A percentile compares a stretch with the other conserved stretches of the same genome.
Conservation (phyloP, 805 yeast species). For the Candida rishiriensis region DNA sequence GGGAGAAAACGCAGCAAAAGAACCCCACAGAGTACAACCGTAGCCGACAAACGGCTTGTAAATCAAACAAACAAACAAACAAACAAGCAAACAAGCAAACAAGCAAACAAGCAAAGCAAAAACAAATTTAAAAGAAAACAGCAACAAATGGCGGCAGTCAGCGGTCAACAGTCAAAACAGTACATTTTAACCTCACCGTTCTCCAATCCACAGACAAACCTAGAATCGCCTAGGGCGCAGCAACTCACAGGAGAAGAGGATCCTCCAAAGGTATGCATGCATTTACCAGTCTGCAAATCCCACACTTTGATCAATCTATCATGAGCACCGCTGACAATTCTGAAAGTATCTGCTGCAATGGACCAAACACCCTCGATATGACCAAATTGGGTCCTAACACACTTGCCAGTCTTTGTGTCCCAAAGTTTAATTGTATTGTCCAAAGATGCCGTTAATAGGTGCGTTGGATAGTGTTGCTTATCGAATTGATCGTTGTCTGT, state of each 20-base stretch:
- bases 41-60: too few relatives aligned
- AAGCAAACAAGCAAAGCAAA: too few relatives aligned
- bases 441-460: conserved; percentile 78
- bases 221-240: conserved; percentile 84
- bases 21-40: too few relatives aligned
- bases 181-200: conserved; percentile 83
- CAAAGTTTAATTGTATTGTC: conserved; percentile 92
- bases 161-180: conserved; percentile 52
- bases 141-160: neutral
- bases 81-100: too few relatives aligned
- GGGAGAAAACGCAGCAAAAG: too few relatives aligned
- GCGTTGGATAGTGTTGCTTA: conserved; percentile 60
- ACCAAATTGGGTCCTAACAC: conserved; percentile 92
- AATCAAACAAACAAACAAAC: too few relatives aligned
- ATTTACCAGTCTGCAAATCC: conserved; percentile 93
- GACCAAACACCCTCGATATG: conserved; percentile 99
- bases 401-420: conserved; percentile 83
- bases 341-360: conserved; percentile 90
- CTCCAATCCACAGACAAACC: conserved; percentile 87
- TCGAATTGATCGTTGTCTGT: conserved; percentile 4
- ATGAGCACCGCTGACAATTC: conserved; percentile 92
- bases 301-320: conserved; percentile 87
- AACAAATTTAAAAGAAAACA: too few relatives aligned
- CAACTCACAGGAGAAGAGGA: conserved; percentile 55
- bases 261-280: conserved; percentile 89